Evolutionary conservation across 768 basidiomycete genomes (phyloP).

Genomic region (Suillus cothurnatus): DNA sequence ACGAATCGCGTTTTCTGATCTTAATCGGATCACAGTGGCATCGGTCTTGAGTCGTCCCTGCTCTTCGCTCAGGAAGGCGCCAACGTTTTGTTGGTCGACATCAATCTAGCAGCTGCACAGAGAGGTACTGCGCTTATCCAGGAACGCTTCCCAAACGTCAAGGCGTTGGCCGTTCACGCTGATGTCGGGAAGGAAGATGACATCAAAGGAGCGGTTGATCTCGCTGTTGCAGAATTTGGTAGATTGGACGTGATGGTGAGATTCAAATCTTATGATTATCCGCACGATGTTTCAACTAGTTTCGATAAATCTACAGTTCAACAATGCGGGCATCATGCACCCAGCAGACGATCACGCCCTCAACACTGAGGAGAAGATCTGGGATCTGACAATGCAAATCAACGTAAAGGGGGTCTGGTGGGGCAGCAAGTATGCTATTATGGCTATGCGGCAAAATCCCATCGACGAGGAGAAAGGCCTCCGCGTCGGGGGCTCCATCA

Average conservation of each 20-base stretch:
- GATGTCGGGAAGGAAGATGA: constrained; percentile 92
- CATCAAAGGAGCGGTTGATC: constrained; percentile 79
- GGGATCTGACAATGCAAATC: constrained; percentile 92
- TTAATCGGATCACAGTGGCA: constrained; percentile 62
- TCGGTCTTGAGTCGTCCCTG: constrained; percentile 94
- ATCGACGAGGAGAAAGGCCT: constrained; percentile 81
- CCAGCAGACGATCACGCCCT: constrained; percentile 91
- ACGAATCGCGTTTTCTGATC: constrained; percentile 18
- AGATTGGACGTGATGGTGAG: constrained; percentile 91
- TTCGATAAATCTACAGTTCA: constrained; percentile 60
- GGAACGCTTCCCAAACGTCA: constrained; percentile 67
- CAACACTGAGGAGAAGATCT: constrained; percentile 95
- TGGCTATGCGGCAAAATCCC: constrained; percentile 94
- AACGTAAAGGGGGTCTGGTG: constrained; percentile 99
- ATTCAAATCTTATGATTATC: background rate
- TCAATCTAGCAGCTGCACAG: constrained; percentile 77
- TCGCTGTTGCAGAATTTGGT: constrained; percentile 84
- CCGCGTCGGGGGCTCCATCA: constrained; percentile 85
- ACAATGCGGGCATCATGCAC: constrained; percentile 99
- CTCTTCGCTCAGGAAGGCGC: constrained; percentile 95
- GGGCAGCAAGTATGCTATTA: constrained; percentile 97
- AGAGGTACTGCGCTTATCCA: constrained; percentile 65
- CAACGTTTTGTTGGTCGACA: constrained; percentile 85
- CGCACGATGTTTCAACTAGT: background rate
- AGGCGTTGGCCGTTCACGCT: constrained; percentile 67